Base-by-base conservation (phyloP, 495 filamentous ascomycete genomes). In the Talaromyces ruber region DNA sequence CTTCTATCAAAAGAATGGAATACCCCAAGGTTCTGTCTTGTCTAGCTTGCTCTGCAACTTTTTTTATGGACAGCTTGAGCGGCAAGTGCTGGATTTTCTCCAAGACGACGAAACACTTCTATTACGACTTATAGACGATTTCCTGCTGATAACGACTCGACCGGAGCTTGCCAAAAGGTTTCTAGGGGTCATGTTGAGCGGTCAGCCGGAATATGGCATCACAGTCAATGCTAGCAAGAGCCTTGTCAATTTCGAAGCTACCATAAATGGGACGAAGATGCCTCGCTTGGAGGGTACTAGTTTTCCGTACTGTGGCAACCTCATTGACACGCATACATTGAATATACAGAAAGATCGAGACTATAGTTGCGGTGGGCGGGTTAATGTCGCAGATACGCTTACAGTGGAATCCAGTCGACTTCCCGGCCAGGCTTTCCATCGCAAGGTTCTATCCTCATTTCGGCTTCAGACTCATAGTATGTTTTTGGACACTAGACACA, bases 1-100 rank as follows among this genome's bases (percentile, higher is more conserved):
- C 73, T 97, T 91, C 67, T 83, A 91, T 12, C 94, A 98, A 66
- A 92, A 87, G 67, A 77, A 82, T 32, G 94, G 94, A 14, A 97
- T 98, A 24, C 92, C 94, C 0, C 94, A 98, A 72, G 94, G 94
- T 37, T 96, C 92, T 0, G 81, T 96, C 0, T 68, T 98, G 25
- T 97, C 92, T 9, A 88, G 84, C 55, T 77, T 91, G 30, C 79
- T 98, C 0, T 97, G 95, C 80, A 98, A 92, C 70, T 90, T 93
- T 69, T 96, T 97, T 70, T 98, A 97, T 68, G 93, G 88, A 4
- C 84, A 92, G 63, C 79, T 98, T 3, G 95, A 98, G 72, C 66
- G 76, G 3, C 74, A 86, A 24, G 72, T 85, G 3, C 74, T 98
- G 3, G 68, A 72, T 1, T 98, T 97, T 68, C 69, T 93, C 8